These are phyloP conservation scores for Talaromyces islandicus DNA, from an alignment of 2,329 filamentous ascomycete genomes.

Conservation along the genomic window DNA sequence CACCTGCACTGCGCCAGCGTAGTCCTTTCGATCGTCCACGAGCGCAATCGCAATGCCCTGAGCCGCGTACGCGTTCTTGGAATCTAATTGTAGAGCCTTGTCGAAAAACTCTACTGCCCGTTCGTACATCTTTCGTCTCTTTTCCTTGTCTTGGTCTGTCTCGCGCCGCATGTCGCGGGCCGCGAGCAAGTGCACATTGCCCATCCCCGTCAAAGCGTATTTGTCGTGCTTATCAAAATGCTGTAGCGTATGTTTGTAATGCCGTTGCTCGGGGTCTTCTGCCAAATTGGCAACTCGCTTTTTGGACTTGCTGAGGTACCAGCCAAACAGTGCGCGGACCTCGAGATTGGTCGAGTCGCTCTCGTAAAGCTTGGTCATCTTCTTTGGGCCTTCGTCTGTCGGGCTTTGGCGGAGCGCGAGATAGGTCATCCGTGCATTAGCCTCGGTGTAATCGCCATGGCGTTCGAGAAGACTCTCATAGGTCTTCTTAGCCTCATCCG, in stretches of 20 bases:
- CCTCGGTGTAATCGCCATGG: slow-evolving; percentile 89
- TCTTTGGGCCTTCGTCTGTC: slow-evolving; percentile 78
- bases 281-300: slow-evolving; percentile 74
- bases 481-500: slow-evolving; percentile 77
- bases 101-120: slow-evolving; percentile 98
- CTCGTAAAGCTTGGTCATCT: slow-evolving; percentile 78
- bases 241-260: slow-evolving; percentile 94
- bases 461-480: slow-evolving; percentile 81
- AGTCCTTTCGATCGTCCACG: slow-evolving; percentile 90
- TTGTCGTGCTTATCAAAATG: slow-evolving; percentile 94
- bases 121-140: slow-evolving; percentile 77
- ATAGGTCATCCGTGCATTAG: slow-evolving; percentile 80
- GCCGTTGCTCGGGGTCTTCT: slow-evolving; percentile 85
- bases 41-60: slow-evolving; percentile 93
- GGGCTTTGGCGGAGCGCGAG: slow-evolving; percentile 78
- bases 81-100: slow-evolving; percentile 90
- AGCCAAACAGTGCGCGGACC: slow-evolving; percentile 86
- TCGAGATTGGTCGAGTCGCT: slow-evolving; percentile 80
- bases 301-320: slow-evolving; percentile 87
- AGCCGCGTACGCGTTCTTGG: slow-evolving; percentile 91
- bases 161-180: slow-evolving; percentile 93
- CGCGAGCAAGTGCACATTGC: slow-evolving; percentile 81
- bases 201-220: slow-evolving; percentile 96
- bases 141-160: slow-evolving; percentile 83
- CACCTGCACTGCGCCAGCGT: slow-evolving; percentile 72